Conservation (phyloP, 306 rosid species). For the Pyrus pyrifolia region DNA sequence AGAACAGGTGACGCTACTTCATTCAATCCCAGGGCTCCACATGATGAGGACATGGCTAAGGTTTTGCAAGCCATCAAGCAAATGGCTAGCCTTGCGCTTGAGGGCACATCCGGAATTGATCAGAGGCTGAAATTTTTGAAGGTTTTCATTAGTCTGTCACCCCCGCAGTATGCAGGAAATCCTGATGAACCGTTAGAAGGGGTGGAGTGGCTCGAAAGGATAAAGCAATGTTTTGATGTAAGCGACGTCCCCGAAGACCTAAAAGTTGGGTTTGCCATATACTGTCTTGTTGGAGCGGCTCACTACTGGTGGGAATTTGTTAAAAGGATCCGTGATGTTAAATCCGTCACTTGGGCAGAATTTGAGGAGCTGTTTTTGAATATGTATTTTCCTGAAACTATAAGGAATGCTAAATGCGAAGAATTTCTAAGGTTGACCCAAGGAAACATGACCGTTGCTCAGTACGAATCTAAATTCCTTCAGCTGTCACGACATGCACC, state of each 20-base stretch:
- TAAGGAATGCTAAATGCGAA: neutral
- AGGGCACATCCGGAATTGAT: no score
- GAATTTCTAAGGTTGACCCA: neutral
- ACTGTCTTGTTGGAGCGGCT: neutral
- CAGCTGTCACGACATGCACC: neutral
- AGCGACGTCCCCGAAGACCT: neutral
- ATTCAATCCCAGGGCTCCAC: neutral
- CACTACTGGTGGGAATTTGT: neutral
- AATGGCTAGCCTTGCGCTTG: no score
- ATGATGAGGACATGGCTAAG: neutral
- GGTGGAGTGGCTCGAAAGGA: neutral
- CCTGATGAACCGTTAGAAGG: neutral
- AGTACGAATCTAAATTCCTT: neutral
- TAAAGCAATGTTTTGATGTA: neutral
- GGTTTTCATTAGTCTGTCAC: neutral
- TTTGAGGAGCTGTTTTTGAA: neutral
- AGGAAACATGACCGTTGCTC: neutral
- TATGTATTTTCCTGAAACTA: neutral
- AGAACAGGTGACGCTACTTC: neutral
- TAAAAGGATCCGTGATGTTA: neutral
- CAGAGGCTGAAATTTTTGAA: neutral
- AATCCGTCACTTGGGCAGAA: neutral
- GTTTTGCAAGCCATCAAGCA: neutral
- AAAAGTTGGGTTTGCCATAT: neutral
- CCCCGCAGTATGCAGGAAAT: neutral